Evolutionary conservation across 192 early-diverging fungal genomes (phyloP).

Genomic region (Coemansia sp.): DNA sequence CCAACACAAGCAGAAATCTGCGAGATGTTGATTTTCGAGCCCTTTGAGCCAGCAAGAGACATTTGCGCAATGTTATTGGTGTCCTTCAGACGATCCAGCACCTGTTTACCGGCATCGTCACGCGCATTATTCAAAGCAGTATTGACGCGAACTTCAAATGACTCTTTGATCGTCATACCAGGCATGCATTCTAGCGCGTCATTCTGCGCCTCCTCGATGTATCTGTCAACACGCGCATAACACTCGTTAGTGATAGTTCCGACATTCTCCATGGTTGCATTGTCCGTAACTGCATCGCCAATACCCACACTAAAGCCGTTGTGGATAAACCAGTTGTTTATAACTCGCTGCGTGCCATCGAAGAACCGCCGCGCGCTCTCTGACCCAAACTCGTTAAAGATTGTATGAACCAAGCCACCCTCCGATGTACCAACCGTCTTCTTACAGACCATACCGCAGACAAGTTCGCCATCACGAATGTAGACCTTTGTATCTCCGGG

Average conservation of each 20-base stretch:
- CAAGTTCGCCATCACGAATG: slow-evolving; percentile 88
- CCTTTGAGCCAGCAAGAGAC: slow-evolving; percentile 95
- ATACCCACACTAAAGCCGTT: slow-evolving; percentile 97
- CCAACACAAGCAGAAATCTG: slow-evolving; percentile 99
- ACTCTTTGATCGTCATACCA: slow-evolving; percentile 90
- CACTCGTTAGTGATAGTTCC: slow-evolving; percentile 73
- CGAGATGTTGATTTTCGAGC: slow-evolving; percentile 92
- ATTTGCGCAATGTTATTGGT: slow-evolving; percentile 97
- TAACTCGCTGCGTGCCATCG: slow-evolving; percentile 86
- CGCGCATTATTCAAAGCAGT: slow-evolving; percentile 83
- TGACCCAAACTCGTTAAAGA: slow-evolving; percentile 89
- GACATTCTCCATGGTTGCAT: slow-evolving; percentile 73
- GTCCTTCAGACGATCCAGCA: slow-evolving; percentile 78
- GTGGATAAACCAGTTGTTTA: slow-evolving; percentile 95
- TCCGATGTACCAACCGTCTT: slow-evolving; percentile 85
- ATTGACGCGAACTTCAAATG: slow-evolving; percentile 89
- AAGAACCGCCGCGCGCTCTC: slow-evolving; percentile 87
- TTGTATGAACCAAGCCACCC: slow-evolving; percentile 90
- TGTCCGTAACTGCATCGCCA: slow-evolving; percentile 95
- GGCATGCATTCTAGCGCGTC: slow-evolving; percentile 81
- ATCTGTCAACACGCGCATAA: slow-evolving; percentile 73
- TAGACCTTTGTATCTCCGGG: slow-evolving; percentile 89
- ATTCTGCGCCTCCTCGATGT: slow-evolving; percentile 79
- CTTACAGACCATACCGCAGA: slow-evolving; percentile 95
- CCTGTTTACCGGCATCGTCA: slow-evolving; percentile 87